Evolutionary conservation across 495 filamentous ascomycete genomes (phyloP).

Genomic region (Tuber magnatum): DNA sequence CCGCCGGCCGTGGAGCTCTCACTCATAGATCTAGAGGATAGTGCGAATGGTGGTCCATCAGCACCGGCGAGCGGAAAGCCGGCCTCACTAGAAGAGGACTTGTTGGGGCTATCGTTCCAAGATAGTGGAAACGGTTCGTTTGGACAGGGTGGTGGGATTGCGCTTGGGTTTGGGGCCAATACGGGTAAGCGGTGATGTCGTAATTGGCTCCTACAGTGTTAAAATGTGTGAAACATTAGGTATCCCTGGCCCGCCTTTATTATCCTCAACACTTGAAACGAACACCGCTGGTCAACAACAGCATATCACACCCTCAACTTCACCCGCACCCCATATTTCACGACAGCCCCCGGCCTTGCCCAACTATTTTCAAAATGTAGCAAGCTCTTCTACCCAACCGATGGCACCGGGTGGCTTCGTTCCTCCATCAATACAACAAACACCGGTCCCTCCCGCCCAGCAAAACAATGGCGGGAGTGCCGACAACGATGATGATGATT

Average conservation of each 20-base stretch:
- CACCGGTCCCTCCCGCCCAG: constrained; percentile 37
- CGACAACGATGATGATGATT: constrained; percentile 67
- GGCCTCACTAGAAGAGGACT: constrained; percentile 55
- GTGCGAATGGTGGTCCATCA: constrained; percentile 49
- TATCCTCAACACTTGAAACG: constrained; percentile 57
- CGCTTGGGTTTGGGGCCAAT: constrained; percentile 69
- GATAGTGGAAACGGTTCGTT: constrained; percentile 48
- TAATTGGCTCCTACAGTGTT: constrained; percentile 15
- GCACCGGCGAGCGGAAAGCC: constrained; percentile 42
- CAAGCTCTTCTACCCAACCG: constrained; percentile 42
- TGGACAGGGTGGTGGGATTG: constrained; percentile 72
- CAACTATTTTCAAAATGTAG: constrained; percentile 37
- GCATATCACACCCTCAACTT: constrained; percentile 46
- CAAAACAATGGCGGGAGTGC: constrained; percentile 44
- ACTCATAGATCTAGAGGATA: constrained; percentile 81
- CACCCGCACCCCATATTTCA: constrained; percentile 42
- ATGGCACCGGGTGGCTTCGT: constrained; percentile 34
- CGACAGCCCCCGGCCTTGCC: constrained; percentile 41
- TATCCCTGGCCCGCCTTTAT: constrained; percentile 56
- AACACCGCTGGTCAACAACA: constrained; percentile 48
- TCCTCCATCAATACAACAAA: constrained; percentile 37
- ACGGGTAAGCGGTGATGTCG: constrained; percentile 47
- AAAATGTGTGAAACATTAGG: constrained; percentile 42
- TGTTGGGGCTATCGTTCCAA: constrained; percentile 62
- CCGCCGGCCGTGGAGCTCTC: constrained; percentile 68